Evolutionary conservation across 2,329 filamentous ascomycete species (phyloP), one percentile per base, ranked within the genome.

Genomic region (Colletotrichum spinosum): DNA sequence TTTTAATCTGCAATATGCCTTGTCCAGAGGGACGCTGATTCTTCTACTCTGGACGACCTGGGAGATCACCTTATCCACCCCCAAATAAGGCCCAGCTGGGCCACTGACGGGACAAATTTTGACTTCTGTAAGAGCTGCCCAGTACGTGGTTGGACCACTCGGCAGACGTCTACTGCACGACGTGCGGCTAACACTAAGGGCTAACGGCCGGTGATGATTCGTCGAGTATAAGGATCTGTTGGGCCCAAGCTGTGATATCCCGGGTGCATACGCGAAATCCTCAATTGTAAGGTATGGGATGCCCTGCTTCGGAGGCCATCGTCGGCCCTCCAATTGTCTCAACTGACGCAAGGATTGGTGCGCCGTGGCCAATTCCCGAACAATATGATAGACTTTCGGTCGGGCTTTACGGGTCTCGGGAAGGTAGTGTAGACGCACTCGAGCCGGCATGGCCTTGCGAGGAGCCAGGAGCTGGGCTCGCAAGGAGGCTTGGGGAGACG

Each of bases 381-480:
- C n/a, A 53, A 63, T 52, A 9, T 63, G 48, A 63, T 53, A 59
- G 49, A 55, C 42, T 60, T 54, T 45, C 34, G 9, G n/a, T n/a
- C n/a, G 39, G 54, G 35, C 34, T 17, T 35, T 37, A 25, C 12
- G 44, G 11, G 50, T 10, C 35, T 39, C n/a, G 25, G 35, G 58
- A 41, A 25, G 35, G 35, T 37, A 15, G 33, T 25, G 25, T 25
- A 25, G 25, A 25, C 25, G 25, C 4, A 25, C 4, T 25, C 25
- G 25, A 33, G n/a, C 33, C 49, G 51, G 58, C 52, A 50, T 51
- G 38, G n/a, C 45, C 53, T 57, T 55, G 45, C 39, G 48, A 39
- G 41, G 25, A 25, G 41, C 54, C 60, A 63, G 46, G 46, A 12
- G 37, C 38, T 11, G 17, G 46, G 54, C 46, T 17, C 11, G 41